phyloP scores from a whole-genome alignment of 176 grass and related monocot species.

The Thalia dealbata region DNA sequence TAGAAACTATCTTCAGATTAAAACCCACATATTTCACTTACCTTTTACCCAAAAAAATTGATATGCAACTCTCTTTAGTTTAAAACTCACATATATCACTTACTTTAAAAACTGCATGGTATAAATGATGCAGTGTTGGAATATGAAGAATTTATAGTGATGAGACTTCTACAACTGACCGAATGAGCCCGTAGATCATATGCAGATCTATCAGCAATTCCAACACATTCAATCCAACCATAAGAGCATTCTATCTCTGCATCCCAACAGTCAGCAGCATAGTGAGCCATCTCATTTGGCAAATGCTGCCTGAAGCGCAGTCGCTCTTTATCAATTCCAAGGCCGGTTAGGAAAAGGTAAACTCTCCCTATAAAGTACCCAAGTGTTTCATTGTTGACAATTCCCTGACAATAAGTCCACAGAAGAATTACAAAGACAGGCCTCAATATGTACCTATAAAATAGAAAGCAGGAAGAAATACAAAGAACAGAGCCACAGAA shows the following conservation, averaged over 20 bases:
- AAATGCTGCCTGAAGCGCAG: constrained; percentile 74
- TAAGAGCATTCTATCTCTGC: constrained; percentile 76
- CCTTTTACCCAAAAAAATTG: too few relatives aligned
- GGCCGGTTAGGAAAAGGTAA: constrained; percentile 54
- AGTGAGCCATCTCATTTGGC: constrained; percentile 84
- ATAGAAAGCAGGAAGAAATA: not conserved
- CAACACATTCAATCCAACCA: constrained; percentile 72
- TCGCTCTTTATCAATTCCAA: constrained; percentile 51
- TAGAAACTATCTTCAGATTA: too few relatives aligned
- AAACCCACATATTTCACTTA: too few relatives aligned
- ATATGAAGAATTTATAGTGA: not conserved
- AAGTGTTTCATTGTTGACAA: constrained; percentile 76
- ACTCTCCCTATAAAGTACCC: constrained; percentile 83
- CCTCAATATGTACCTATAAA: not conserved
- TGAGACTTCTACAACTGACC: constrained; percentile 17
- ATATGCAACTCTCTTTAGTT: too few relatives aligned
- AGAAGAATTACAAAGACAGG: constrained; percentile 1
- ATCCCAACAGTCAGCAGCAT: constrained; percentile 82
- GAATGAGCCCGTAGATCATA: constrained; percentile 72
- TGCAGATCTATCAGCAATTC: constrained; percentile 76
- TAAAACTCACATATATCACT: too few relatives aligned
- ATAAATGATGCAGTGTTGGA: not conserved
- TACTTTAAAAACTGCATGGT: not conserved
- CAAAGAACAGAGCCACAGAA: not conserved
- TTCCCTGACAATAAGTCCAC: constrained; percentile 29